phyloP scores from a whole-genome alignment of 2,329 filamentous ascomycete species.

The Aspergillus sp. region DNA sequence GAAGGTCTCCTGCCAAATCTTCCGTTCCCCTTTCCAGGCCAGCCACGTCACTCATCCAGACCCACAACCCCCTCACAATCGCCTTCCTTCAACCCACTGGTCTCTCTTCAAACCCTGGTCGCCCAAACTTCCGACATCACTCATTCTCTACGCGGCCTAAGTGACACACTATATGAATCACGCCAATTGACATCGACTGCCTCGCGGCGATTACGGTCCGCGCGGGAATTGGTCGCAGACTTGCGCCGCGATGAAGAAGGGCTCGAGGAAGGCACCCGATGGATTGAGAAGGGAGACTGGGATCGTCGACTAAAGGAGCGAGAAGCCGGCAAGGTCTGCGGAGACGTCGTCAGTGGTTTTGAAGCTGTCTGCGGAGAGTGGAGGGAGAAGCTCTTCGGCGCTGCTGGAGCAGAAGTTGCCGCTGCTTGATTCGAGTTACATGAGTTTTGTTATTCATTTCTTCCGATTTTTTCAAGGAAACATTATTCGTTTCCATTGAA shows the following conservation, averaged over 20 bases:
- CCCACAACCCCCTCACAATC: conserved; percentile 27
- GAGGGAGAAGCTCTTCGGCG: conserved; percentile 68
- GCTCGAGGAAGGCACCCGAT: conserved; percentile 74
- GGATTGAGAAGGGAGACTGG: conserved; percentile 81
- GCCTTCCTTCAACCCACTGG: conserved; percentile 45
- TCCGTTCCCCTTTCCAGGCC: conserved; percentile 41
- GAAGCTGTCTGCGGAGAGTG: conserved; percentile 84
- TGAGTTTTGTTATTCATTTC: too few relatives aligned
- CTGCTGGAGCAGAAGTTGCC: conserved; percentile 25
- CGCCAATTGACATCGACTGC: conserved; percentile 82
- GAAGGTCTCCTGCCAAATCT: conserved; percentile 48
- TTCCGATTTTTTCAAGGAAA: too few relatives aligned
- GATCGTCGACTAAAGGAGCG: conserved; percentile 67
- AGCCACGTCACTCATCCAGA: conserved; percentile 19
- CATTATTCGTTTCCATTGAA: too few relatives aligned
- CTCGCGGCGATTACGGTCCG: conserved; percentile 70
- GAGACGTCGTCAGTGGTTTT: conserved; percentile 86
- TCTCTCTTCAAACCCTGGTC: conserved; percentile 65
- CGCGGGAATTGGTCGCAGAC: conserved; percentile 79
- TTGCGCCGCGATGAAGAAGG: conserved; percentile 78
- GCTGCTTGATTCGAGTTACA: conserved; percentile 18
- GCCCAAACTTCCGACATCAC: conserved; percentile 68
- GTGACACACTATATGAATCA: conserved; percentile 90
- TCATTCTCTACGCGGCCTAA: conserved; percentile 76
- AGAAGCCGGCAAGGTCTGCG: conserved; percentile 78